These are phyloP conservation scores for Suillus spraguei DNA, from an alignment of 768 basidiomycete genomes.

Conservation along the genomic window DNA sequence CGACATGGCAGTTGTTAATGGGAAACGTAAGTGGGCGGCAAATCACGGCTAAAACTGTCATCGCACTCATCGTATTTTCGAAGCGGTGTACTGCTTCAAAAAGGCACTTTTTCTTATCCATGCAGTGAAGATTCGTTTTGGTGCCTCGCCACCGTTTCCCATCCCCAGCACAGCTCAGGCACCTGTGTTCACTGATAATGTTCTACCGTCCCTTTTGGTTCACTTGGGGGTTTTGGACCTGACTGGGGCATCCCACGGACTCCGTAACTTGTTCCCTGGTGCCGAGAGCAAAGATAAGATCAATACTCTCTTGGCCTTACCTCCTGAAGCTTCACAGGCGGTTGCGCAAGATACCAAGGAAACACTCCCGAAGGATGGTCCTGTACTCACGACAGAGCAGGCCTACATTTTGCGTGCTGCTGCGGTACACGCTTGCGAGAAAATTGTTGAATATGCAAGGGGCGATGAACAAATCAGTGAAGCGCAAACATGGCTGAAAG, in stretches of 20 bases:
- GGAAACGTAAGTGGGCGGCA: constrained; percentile 49
- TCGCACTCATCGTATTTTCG: constrained; percentile 6
- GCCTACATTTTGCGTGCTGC: constrained; percentile 78
- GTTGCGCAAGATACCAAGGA: constrained; percentile 15
- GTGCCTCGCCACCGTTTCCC: constrained; percentile 57
- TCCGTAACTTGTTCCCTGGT: constrained; percentile 52
- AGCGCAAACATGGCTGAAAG: constrained; percentile 51
- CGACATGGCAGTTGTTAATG: constrained; percentile 72
- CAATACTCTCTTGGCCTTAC: constrained; percentile 40
- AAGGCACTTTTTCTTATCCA: constrained; percentile 86
- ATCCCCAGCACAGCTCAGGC: constrained; percentile 59
- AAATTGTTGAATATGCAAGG: constrained; percentile 59
- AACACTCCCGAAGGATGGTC: constrained; percentile 45
- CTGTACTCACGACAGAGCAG: constrained; percentile 58
- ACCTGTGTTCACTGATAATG: constrained; percentile 81
- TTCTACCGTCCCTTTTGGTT: constrained; percentile 79
- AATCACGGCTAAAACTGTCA: constrained; percentile 7
- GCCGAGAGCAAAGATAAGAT: constrained; percentile 44
- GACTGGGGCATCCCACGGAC: constrained; percentile 43
- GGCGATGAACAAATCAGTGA: constrained; percentile 23
- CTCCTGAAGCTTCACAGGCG: constrained; percentile 13
- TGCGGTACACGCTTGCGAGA: constrained; percentile 77
- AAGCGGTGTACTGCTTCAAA: constrained; percentile 89
- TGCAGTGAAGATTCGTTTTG: constrained; percentile 68
- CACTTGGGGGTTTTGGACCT: constrained; percentile 77